These are phyloP conservation scores for Ramularia endophylla DNA, from an alignment of 2,329 filamentous ascomycete species.

Conservation along the genomic window DNA sequence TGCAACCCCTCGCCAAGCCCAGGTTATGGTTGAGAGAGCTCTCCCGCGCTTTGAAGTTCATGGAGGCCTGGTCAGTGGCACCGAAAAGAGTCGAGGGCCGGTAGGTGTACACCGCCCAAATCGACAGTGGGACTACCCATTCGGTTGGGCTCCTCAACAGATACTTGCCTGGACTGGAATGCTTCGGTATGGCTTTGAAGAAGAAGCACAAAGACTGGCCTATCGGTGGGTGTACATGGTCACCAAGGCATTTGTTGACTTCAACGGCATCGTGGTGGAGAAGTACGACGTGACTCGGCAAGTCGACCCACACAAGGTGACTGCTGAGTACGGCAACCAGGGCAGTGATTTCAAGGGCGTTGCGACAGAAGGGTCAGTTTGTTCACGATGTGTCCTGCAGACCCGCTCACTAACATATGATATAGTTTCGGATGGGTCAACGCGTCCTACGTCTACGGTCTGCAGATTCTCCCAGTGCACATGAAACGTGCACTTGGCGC, in stretches of 20 bases:
- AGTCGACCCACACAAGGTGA: constrained; percentile 85
- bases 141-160: constrained; percentile 97
- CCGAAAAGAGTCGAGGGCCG: constrained; percentile 76
- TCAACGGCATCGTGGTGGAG: constrained; percentile 96
- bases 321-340: constrained; percentile 97
- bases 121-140: constrained; percentile 97
- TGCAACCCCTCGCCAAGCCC: constrained; percentile 79
- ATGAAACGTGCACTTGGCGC: constrained; percentile 85
- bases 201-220: constrained; percentile 80
- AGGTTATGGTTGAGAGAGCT: constrained; percentile 70
- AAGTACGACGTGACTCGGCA: constrained; percentile 96
- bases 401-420: constrained; percentile 7
- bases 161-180: constrained; percentile 96
- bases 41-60: constrained; percentile 83
- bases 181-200: constrained; percentile 82
- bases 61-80: constrained; percentile 84
- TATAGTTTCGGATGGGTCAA: constrained; percentile 96
- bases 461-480: constrained; percentile 82
- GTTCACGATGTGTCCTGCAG: background rate
- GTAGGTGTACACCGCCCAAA: constrained; percentile 80
- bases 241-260: constrained; percentile 96
- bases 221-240: constrained; percentile 99
- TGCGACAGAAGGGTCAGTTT: constrained; percentile 83
- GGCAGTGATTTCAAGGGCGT: constrained; percentile 93
- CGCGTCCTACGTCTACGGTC: constrained; percentile 90